Base-by-base conservation (phyloP, 208 protist species). In the Ichthyophonus hoferi region DNA sequence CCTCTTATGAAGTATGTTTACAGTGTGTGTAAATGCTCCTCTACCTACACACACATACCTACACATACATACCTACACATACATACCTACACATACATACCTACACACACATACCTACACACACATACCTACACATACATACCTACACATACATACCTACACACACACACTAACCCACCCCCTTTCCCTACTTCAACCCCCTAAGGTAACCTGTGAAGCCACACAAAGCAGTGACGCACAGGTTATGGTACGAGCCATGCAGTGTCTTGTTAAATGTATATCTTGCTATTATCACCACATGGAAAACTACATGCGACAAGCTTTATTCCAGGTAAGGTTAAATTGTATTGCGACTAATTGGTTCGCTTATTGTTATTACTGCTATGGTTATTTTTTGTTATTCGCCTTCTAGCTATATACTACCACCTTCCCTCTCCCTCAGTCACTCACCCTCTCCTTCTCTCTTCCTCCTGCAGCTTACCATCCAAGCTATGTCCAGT, bases 191-290 rank as follows among this genome's bases (percentile, higher is more conserved):
- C 3, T 81, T 81, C 35, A 12, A n/a, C 77, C 77, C 7, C 34
- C 34, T 12, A 2, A 81, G 77, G 42, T 81, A 14, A 58, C 81
- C 2, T 88, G 85, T 42, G 85, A 88, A 38, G 76, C 85, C 37
- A 88, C 85, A 41, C 58, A 82, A n/a, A 17, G 12, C 17, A 2
- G 0, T 33, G 24, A 87, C 41, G 39, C 58, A 40, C 35, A 81
- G 76, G 1, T 89, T 12, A 12, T 38, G 12, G 58, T 67, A 31
- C 1, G 2, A 40, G 87, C 77, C 31, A 31, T 89, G 33, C 33
- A 83, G 33, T 89, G 87, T 39, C 87, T 89, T 14, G 78, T 84
- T 1, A 41, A 83, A 33, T 83, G 81, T 33, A 39, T 83, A 76
- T 12, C 76, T 2, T 12, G 43, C 2, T 89, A 89, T 37, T 89